A percentile compares a stretch with the other conserved stretches of the same genome.
phyloP scores from a whole-genome alignment of 345 rosid species.

The Eucalyptus viminalis region DNA sequence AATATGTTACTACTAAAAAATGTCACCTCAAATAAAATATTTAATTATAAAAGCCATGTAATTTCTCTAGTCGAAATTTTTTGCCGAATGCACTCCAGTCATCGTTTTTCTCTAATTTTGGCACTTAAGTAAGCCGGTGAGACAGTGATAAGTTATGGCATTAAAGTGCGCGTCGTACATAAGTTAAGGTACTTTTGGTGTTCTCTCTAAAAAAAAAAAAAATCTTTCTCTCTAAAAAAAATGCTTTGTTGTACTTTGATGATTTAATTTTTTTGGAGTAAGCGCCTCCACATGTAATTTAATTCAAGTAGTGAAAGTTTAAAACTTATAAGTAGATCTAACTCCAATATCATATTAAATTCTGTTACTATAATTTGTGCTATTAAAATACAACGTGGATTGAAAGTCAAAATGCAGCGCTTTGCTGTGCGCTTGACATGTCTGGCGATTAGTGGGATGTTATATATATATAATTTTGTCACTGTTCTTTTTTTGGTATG shows the following conservation, averaged over 20 bases:
- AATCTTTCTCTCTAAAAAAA: not conserved
- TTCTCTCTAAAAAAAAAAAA: not conserved
- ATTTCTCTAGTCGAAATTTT: no score
- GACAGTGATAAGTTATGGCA: no score
- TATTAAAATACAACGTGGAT: not conserved
- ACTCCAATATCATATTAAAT: not conserved
- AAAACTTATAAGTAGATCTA: not conserved
- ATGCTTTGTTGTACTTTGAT: not conserved
- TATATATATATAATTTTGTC: not conserved
- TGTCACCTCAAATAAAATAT: no score
- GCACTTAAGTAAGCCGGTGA: no score
- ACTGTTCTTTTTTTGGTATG: not conserved
- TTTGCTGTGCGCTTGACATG: not conserved
- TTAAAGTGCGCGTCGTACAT: rapidly evolving
- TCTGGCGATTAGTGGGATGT: not conserved
- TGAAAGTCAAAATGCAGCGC: not conserved
- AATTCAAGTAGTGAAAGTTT: not conserved
- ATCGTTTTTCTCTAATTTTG: no score
- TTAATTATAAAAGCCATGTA: no score
- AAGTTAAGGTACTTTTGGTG: no score
- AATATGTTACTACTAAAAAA: no score
- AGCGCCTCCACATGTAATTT: not conserved
- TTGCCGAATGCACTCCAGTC: rapidly evolving
- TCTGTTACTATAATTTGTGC: not conserved
- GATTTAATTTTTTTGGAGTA: not conserved